Conservation (phyloP, 495 filamentous ascomycete species). For the Cetradonia linearis region DNA sequence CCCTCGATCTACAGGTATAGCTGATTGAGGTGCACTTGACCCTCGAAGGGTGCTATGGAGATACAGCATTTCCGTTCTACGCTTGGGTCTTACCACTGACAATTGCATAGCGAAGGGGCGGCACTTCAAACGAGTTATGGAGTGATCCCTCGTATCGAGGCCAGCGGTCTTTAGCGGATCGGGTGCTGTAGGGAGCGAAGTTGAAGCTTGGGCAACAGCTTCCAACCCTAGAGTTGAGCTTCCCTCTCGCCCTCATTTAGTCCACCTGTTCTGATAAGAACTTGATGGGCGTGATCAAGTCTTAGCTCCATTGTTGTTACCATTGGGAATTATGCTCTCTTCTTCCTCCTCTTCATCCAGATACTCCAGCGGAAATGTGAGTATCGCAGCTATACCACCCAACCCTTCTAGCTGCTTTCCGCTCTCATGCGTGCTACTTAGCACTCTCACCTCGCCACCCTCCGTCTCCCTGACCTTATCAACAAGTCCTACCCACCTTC, state of each 20-base stretch:
- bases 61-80: neutral
- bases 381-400: constrained; percentile 79
- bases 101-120: neutral
- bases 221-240: neutral
- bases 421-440: constrained; percentile 93
- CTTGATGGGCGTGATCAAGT: neutral
- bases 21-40: neutral
- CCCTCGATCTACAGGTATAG: too few relatives aligned
- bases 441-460: constrained; percentile 76
- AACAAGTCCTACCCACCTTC: constrained; percentile 73
- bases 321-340: constrained; percentile 7
- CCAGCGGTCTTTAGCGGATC: neutral
- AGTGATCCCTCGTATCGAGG: neutral
- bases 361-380: constrained; percentile 77
- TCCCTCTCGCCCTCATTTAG: neutral
- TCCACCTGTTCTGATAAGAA: neutral
- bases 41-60: neutral
- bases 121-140: neutral
- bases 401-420: constrained; percentile 74
- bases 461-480: constrained; percentile 77
- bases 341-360: constrained; percentile 55
- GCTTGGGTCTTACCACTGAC: neutral
- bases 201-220: neutral
- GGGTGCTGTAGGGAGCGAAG: neutral
- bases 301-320: neutral